Evolutionary conservation across 148 eudicot species (phyloP).

Genomic region (Linanthus parryae): DNA sequence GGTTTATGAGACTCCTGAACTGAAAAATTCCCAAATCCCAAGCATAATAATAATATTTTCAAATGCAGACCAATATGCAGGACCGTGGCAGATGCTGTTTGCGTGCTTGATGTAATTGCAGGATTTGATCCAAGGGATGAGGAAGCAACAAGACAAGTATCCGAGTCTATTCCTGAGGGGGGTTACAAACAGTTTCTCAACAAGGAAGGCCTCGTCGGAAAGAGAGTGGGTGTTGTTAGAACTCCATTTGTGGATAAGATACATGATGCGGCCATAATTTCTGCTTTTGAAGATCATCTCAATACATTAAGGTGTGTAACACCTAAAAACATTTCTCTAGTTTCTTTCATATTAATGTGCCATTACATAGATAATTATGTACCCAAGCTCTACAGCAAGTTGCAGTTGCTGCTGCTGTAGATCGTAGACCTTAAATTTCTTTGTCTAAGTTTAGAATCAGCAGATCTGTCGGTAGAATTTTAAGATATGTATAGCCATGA

Average conservation of each 20-base stretch:
- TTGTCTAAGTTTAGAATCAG: too few relatives aligned
- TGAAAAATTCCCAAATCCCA: too few relatives aligned
- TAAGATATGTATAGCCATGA: too few relatives aligned
- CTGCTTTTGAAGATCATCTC: slow-evolving; percentile 25
- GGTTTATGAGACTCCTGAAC: too few relatives aligned
- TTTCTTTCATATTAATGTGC: too few relatives aligned
- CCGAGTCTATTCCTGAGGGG: slow-evolving; percentile 30
- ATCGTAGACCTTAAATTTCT: too few relatives aligned
- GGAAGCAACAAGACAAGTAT: slow-evolving; percentile 31
- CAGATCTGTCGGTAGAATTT: too few relatives aligned
- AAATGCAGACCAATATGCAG: slow-evolving; percentile 37
- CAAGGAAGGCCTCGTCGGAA: slow-evolving; percentile 31
- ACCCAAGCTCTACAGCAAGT: too few relatives aligned
- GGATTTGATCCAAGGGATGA: slow-evolving; percentile 33
- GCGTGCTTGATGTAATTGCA: slow-evolving; percentile 32
- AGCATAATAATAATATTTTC: too few relatives aligned
- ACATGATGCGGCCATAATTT: not conserved
- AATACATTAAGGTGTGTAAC: slow-evolving; percentile 28
- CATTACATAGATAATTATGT: too few relatives aligned
- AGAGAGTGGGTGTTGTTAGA: slow-evolving; percentile 38
- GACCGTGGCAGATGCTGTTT: slow-evolving; percentile 49
- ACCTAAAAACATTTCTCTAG: too few relatives aligned
- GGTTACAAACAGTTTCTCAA: slow-evolving; percentile 47
- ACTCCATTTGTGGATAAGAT: slow-evolving; percentile 22
- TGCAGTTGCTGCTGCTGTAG: too few relatives aligned